phyloP scores from a whole-genome alignment of 73 alveolate species.

The Tetrahymena borealis region DNA sequence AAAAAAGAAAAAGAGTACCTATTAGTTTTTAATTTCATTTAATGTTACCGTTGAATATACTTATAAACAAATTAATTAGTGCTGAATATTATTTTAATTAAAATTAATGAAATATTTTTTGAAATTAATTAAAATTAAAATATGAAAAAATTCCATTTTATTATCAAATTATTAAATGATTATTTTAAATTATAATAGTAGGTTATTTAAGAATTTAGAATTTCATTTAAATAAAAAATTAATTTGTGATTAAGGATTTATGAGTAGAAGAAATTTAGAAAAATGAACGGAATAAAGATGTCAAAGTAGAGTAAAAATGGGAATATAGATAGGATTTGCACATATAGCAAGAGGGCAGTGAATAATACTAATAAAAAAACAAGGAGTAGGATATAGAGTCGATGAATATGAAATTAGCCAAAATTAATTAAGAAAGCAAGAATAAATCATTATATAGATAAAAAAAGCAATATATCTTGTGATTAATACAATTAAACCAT shows the following conservation, averaged over 20 bases:
- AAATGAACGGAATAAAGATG: not conserved
- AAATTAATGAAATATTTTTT: no score
- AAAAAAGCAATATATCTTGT: not conserved
- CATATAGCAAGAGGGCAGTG: not conserved
- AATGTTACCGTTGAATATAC: no score
- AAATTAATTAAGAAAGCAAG: not conserved
- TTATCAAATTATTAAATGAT: no score
- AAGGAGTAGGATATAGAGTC: not conserved
- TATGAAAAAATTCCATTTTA: no score
- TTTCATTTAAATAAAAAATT: not conserved
- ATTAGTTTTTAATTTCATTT: no score
- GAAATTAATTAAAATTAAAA: no score
- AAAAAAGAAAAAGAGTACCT: no score
- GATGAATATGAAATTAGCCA: constrained; percentile 1
- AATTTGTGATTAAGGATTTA: not conserved
- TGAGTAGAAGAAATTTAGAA: not conserved
- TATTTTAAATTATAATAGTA: no score
- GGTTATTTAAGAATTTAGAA: no score
- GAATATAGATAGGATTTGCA: not conserved
- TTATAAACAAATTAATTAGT: no score
- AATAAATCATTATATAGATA: not conserved
- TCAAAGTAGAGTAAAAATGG: constrained; percentile 1
- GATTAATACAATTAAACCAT: not conserved
- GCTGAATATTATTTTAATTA: no score
- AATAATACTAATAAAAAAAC: not conserved